Conservation (phyloP, 1,139 yeast species). For the Arxiozyma slooffiae region DNA sequence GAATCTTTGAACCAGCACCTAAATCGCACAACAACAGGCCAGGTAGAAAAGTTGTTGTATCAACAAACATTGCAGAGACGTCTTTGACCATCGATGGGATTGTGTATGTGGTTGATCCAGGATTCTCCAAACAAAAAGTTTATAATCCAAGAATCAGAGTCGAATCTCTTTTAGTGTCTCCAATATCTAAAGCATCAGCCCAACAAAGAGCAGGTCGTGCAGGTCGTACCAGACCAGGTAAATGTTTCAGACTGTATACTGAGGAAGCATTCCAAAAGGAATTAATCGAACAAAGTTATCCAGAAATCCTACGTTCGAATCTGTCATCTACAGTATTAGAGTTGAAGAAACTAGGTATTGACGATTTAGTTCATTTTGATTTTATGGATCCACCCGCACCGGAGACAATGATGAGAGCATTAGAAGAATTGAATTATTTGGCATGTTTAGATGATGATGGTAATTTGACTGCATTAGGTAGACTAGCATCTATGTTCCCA, state of each 20-base stretch:
- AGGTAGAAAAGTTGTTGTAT: constrained; percentile 83
- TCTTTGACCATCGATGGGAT: constrained; percentile 96
- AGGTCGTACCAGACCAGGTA: constrained; percentile 98
- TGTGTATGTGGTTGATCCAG: constrained; percentile 95
- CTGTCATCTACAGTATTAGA: constrained; percentile 87
- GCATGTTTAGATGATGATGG: constrained; percentile 91
- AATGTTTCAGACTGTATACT: constrained; percentile 90
- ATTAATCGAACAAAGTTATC: constrained; percentile 87
- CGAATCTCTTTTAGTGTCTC: constrained; percentile 87
- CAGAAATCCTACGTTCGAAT: constrained; percentile 87
- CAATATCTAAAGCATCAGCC: constrained; percentile 93
- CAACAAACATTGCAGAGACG: constrained; percentile 98
- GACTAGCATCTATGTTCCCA: constrained; percentile 87
- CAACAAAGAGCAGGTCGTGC: constrained; percentile 99
- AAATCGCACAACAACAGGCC: constrained; percentile 59
- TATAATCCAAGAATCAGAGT: constrained; percentile 95
- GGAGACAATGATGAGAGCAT: constrained; percentile 98
- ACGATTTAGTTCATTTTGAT: constrained; percentile 93
- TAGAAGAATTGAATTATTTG: constrained; percentile 86
- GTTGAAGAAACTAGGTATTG: constrained; percentile 85
- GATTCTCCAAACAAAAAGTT: constrained; percentile 91
- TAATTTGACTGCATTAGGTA: constrained; percentile 75
- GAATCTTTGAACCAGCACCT: constrained; percentile 83
- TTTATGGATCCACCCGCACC: constrained; percentile 99
- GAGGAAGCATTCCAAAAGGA: constrained; percentile 95